Conservation (phyloP, 805 yeast species). For the Monosporozyma solicola region DNA sequence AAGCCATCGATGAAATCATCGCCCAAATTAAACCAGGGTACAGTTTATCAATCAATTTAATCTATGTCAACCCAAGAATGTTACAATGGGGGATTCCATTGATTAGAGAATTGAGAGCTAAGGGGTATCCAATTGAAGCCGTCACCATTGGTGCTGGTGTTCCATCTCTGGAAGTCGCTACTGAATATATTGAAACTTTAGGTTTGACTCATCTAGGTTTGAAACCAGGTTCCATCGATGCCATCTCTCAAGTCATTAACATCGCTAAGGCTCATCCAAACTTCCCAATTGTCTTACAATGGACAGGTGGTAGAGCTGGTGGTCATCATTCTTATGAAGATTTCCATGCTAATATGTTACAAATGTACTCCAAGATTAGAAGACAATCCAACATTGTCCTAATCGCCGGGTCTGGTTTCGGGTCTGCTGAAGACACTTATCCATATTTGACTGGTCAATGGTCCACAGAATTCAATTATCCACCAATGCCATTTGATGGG, state of each 20-base stretch:
- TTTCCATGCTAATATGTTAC: slow-evolving; percentile 94
- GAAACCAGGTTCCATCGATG: slow-evolving; percentile 96
- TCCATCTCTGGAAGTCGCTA: slow-evolving; percentile 93
- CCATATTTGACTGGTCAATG: slow-evolving; percentile 97
- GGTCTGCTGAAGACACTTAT: slow-evolving; percentile 92
- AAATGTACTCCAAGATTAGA: slow-evolving; percentile 92
- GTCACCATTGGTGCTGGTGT: slow-evolving; percentile 99
- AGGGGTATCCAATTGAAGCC: slow-evolving; percentile 93
- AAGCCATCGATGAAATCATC: slow-evolving; percentile 69
- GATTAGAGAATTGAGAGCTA: slow-evolving; percentile 76
- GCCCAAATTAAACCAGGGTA: slow-evolving; percentile 68
- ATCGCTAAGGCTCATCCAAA: slow-evolving; percentile 93
- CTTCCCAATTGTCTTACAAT: slow-evolving; percentile 95
- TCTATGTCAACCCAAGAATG: slow-evolving; percentile 95
- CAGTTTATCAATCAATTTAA: slow-evolving; percentile 84
- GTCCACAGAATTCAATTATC: slow-evolving; percentile 80
- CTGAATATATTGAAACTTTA: slow-evolving; percentile 87
- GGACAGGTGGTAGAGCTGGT: slow-evolving; percentile 99
- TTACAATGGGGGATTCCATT: slow-evolving; percentile 98
- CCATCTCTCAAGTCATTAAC: slow-evolving; percentile 74
- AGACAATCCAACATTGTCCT: slow-evolving; percentile 80
- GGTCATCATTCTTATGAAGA: slow-evolving; percentile 99
- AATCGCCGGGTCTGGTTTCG: slow-evolving; percentile 98
- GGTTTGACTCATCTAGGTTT: slow-evolving; percentile 91
- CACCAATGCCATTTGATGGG: slow-evolving; percentile 99